These are phyloP conservation scores for Pseudonitzschia pungens DNA, from an alignment of 108 stramenopile genomes.

Conservation along the genomic window DNA sequence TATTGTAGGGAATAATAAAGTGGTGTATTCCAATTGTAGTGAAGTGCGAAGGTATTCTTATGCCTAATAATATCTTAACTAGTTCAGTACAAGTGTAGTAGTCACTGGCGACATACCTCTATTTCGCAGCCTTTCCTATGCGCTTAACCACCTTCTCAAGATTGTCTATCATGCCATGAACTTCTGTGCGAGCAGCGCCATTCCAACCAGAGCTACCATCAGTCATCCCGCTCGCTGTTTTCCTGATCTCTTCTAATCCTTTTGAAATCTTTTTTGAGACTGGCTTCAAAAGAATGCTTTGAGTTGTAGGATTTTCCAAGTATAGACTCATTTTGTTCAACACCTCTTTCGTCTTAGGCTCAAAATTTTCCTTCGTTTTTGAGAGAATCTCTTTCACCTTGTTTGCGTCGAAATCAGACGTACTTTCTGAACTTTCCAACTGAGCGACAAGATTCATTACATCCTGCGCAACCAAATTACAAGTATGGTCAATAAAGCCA, in stretches of 20 bases:
- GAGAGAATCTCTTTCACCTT: conserved; percentile 51
- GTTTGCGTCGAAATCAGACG: conserved; percentile 17
- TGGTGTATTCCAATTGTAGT: no score
- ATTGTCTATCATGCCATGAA: conserved; percentile 32
- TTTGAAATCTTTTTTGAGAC: conserved; percentile 72
- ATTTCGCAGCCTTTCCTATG: conserved; percentile 19
- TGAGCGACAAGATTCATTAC: conserved; percentile 56
- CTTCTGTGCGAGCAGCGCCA: conserved; percentile 23
- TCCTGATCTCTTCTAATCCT: conserved; percentile 59
- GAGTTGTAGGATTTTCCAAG: conserved; percentile 78
- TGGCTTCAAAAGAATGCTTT: conserved; percentile 82
- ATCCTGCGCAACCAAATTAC: conserved; percentile 50
- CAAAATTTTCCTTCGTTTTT: conserved; percentile 45
- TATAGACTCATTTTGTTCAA: conserved; percentile 75
- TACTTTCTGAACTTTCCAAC: conserved; percentile 6
- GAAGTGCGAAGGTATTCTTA: no score
- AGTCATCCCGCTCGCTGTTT: conserved; percentile 39
- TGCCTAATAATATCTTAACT: no score
- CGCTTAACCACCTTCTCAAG: conserved; percentile 31
- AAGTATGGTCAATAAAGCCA: conserved; percentile 87
- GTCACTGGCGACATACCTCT: neutral
- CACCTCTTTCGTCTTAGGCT: conserved; percentile 48
- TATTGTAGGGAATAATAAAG: no score
- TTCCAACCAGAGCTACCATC: conserved; percentile 69
- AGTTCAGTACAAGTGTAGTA: neutral